phyloP scores from a whole-genome alignment of 495 filamentous ascomycete species.

The Neurospora sp. region DNA sequence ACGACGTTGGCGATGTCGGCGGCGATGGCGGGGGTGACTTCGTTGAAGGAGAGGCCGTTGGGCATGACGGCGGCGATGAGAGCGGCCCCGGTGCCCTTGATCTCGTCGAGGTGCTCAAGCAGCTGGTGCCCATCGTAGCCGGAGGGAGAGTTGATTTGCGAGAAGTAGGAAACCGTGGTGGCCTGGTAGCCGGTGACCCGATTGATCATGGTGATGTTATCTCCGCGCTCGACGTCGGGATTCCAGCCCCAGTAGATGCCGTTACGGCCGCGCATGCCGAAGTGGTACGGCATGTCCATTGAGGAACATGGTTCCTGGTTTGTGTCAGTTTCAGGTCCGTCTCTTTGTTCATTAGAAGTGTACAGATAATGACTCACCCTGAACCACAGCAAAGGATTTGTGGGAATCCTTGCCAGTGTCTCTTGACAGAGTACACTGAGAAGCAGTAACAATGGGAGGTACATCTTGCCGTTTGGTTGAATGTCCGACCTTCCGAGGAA shows the following conservation, averaged over 20 bases:
- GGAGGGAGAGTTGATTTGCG: constrained; percentile 4
- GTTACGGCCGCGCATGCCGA: constrained; percentile 2
- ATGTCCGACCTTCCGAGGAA: neutral
- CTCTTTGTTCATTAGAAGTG: neutral
- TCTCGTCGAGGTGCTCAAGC: neutral
- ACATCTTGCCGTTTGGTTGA: neutral
- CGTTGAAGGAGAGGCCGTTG: constrained; percentile 2
- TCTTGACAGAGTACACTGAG: neutral
- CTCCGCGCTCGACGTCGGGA: neutral
- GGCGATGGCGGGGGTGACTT: constrained; percentile 4
- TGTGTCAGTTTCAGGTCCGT: neutral
- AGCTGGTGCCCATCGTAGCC: constrained; percentile 7
- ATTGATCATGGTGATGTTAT: constrained; percentile 3
- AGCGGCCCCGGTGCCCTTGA: neutral
- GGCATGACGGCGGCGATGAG: constrained; percentile 7
- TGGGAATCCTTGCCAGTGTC: neutral
- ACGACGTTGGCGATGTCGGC: constrained; percentile 3
- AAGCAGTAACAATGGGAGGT: neutral
- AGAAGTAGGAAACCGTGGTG: neutral
- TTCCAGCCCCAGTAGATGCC: constrained; percentile 8
- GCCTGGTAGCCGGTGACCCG: neutral
- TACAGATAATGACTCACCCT: neutral
- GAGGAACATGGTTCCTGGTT: constrained; percentile 1
- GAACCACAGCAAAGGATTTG: neutral
- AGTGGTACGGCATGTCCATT: neutral